Base-by-base conservation (phyloP, 2,329 filamentous ascomycete species). In the Cladosporium sp. region DNA sequence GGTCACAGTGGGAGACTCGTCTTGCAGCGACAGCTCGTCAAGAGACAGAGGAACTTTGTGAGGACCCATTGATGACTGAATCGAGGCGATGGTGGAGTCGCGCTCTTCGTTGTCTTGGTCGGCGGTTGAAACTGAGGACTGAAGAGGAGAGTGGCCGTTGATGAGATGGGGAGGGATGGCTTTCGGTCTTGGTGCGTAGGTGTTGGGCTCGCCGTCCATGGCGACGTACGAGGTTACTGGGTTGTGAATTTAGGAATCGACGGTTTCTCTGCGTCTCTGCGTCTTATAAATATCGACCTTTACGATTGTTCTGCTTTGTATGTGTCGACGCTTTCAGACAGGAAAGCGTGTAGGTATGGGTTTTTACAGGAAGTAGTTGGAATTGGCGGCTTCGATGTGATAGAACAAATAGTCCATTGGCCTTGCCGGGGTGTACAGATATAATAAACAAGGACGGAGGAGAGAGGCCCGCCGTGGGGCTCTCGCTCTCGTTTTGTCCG, bases 1-100 rank as follows among this genome's bases (percentile, higher is more conserved):
- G 12, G 15, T 27, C 27, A 16, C 13, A 11, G 18, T 18, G 6
- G 27, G n/a, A 11, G 47, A 38, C 15, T 42, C 38, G n/a, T 50
- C 40, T 35, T 35, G 32, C 15, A 42, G 43, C 25, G 42, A 49
- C 16, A 63, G 56, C 40, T 62, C 55, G 39, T 72, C 69, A 38
- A 76, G 68, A 55, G 74, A 69, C 38, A 78, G 62, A 1, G 72
- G 67, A 47, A 72, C 68, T 55, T 70, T 71, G 20, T 70, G 68
- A 18, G 68, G 71, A 27, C 70, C 70, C 63, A 80, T 80, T 12
- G 79, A 82, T 6, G 74, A 75, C 57, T 77, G 69, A 53, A 84
- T 84, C 19, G 80, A 78, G 15, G 78, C 73, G 58, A 75, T 78
- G 48, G 83, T 72, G 50, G 68, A 77, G 47, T 83, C 78, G 27